Percentiles rank a stretch among this genome's conserved stretches.
These are phyloP conservation scores for Aspergillus brasiliensis DNA, from an alignment of 2,329 filamentous ascomycete species.

Conservation along the genomic window DNA sequence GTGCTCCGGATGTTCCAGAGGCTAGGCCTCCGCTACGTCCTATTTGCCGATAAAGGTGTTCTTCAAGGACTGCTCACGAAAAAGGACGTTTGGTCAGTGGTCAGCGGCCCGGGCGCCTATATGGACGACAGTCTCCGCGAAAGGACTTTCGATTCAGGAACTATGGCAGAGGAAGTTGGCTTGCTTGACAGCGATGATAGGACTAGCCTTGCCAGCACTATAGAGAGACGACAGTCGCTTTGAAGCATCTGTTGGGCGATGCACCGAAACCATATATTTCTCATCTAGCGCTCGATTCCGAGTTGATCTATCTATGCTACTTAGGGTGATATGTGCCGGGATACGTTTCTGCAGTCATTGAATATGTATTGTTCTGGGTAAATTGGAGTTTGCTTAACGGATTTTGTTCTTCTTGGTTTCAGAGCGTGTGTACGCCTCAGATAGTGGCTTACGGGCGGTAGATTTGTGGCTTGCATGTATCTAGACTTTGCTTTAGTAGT, in stretches of 20 bases:
- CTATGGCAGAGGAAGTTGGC: slow-evolving; percentile 39
- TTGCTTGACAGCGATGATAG: slow-evolving; percentile 40
- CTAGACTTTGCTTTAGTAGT: background rate
- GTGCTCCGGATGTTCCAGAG: slow-evolving; percentile 93
- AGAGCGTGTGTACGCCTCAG: background rate
- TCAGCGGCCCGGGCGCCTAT: slow-evolving; percentile 72
- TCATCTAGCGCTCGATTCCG: background rate
- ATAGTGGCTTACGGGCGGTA: background rate
- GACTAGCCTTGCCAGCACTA: slow-evolving; percentile 34
- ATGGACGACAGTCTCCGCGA: slow-evolving; percentile 34
- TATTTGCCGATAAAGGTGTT: slow-evolving; percentile 80
- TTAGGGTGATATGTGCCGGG: background rate
- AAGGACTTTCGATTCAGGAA: slow-evolving; percentile 27
- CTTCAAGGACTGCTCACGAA: slow-evolving; percentile 89
- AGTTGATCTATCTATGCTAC: background rate
- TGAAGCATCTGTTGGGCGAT: slow-evolving; percentile 16
- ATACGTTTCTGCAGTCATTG: background rate
- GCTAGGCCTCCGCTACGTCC: slow-evolving; percentile 83
- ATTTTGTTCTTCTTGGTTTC: background rate
- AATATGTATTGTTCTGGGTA: background rate
- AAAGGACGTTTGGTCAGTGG: slow-evolving; percentile 94
- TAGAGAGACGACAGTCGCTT: slow-evolving; percentile 35
- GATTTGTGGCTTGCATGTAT: background rate
- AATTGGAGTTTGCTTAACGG: background rate
- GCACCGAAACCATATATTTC: background rate